Conservation (phyloP, 1,284 basidiomycete species). For the Irpex sp. region DNA sequence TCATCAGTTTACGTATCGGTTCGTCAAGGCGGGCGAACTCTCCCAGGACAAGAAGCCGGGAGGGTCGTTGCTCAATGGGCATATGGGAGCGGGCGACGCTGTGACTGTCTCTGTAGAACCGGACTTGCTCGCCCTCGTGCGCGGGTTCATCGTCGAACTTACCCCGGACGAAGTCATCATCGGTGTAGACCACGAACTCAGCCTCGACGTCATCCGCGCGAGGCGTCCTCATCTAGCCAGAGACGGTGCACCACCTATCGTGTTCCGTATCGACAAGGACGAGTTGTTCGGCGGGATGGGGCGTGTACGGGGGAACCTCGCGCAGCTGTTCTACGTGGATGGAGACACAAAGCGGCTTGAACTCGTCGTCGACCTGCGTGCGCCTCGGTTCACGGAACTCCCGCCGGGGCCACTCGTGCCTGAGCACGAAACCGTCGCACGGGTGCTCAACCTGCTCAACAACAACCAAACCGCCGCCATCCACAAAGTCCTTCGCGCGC, state of each 20-base stretch:
- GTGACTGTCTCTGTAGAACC: constrained; percentile 86
- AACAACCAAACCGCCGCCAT: constrained; percentile 74
- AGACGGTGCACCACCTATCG: constrained; percentile 36
- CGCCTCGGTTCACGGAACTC: constrained; percentile 58
- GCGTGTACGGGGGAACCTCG: constrained; percentile 86
- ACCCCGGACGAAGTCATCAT: constrained; percentile 64
- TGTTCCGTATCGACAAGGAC: constrained; percentile 91
- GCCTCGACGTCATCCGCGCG: constrained; percentile 45
- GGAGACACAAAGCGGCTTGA: constrained; percentile 61
- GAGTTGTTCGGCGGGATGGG: constrained; percentile 87
- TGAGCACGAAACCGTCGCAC: not conserved
- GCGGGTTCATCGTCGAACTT: constrained; percentile 82
- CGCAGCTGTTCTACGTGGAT: constrained; percentile 83
- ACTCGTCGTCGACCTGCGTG: constrained; percentile 79
- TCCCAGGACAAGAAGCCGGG: constrained; percentile 6
- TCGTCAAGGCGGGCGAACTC: constrained; percentile 35
- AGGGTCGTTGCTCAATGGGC: constrained; percentile 69
- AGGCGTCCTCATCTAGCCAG: constrained; percentile 24
- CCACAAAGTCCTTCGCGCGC: constrained; percentile 69
- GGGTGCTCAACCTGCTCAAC: constrained; percentile 50
- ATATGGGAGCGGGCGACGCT: constrained; percentile 78
- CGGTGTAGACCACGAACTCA: constrained; percentile 81
- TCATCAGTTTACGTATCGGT: constrained; percentile 60
- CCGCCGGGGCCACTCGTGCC: constrained; percentile 5
- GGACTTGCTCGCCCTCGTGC: constrained; percentile 74